Conservation (phyloP, 2,329 filamentous ascomycete genomes). For the Gyromitra esculenta region DNA sequence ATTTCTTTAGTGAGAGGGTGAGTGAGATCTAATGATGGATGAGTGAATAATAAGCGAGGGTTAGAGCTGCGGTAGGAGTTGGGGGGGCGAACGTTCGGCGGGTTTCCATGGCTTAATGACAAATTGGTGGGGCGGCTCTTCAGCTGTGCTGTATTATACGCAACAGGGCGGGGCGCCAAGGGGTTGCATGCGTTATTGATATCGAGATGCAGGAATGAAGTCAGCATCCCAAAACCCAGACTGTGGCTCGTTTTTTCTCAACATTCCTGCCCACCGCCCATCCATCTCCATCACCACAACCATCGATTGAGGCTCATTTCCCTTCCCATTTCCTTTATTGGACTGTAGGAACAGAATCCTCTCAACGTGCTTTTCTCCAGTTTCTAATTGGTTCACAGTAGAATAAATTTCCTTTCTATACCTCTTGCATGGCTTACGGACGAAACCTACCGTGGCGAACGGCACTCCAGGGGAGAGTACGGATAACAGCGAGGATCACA, state of each 20-base stretch:
- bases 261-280: conserved; percentile 2
- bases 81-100: conserved; percentile 16
- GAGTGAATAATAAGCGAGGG: not conserved
- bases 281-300: conserved; percentile 18
- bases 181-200: conserved; percentile 7
- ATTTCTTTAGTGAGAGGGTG: not conserved
- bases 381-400: conserved; percentile 35
- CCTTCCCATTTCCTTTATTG: not conserved
- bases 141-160: conserved; percentile 43
- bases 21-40: not conserved
- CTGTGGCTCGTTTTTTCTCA: conserved; percentile 31
- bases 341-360: conserved; percentile 17
- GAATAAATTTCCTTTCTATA: conserved; percentile 13
- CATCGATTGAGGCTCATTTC: conserved; percentile 13
- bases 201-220: conserved; percentile 44
- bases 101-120: conserved; percentile 30
- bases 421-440: conserved; percentile 70
- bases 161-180: conserved; percentile 20
- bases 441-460: conserved; percentile 73
- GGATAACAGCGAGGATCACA: conserved; percentile 56
- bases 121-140: conserved; percentile 28
- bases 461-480: conserved; percentile 63
- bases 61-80: not conserved
- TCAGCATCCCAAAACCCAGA: conserved; percentile 14
- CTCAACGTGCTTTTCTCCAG: not conserved